A percentile compares a stretch with the other conserved stretches of the same genome.
Conservation (phyloP, 352 stramenopile genomes). For the Pythium aphanidermatum region DNA sequence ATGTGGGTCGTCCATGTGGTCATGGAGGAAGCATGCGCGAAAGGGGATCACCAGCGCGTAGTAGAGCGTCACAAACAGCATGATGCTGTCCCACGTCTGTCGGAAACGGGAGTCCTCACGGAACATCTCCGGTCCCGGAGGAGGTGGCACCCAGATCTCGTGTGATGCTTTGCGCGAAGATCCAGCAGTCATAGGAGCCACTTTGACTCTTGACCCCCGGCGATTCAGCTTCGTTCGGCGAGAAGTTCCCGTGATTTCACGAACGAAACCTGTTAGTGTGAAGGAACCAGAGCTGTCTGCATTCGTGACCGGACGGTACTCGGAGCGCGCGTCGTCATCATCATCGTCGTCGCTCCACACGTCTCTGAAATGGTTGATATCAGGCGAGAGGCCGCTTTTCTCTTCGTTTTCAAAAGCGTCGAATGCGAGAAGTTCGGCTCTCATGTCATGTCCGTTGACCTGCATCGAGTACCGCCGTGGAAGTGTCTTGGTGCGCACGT, state of each 20-base stretch:
- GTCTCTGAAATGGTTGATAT: neutral
- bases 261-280: slow-evolving; percentile 7
- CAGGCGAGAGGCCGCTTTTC: neutral
- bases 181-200: neutral
- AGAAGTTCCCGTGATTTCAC: slow-evolving; percentile 3
- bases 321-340: neutral
- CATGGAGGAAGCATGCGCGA: slow-evolving; percentile 51
- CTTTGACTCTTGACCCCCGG: slow-evolving; percentile 1
- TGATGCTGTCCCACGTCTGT: slow-evolving; percentile 38
- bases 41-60: slow-evolving; percentile 52
- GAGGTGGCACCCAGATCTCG: slow-evolving; percentile 20
- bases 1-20: slow-evolving; percentile 27
- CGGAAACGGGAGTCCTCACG: slow-evolving; percentile 36
- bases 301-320: neutral
- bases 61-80: slow-evolving; percentile 51
- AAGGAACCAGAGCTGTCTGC: slow-evolving; percentile 4
- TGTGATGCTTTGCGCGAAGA: neutral
- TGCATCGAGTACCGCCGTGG: slow-evolving; percentile 11
- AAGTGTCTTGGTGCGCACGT: neutral
- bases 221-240: neutral
- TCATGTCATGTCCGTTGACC: slow-evolving; percentile 1
- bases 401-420: slow-evolving; percentile 12
- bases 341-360: neutral
- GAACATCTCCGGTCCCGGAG: slow-evolving; percentile 14
- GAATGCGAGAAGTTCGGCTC: slow-evolving; percentile 11